Evolutionary conservation across 2,329 filamentous ascomycete species (phyloP).

Genomic region (Zelopaecilomyces penicillatus): DNA sequence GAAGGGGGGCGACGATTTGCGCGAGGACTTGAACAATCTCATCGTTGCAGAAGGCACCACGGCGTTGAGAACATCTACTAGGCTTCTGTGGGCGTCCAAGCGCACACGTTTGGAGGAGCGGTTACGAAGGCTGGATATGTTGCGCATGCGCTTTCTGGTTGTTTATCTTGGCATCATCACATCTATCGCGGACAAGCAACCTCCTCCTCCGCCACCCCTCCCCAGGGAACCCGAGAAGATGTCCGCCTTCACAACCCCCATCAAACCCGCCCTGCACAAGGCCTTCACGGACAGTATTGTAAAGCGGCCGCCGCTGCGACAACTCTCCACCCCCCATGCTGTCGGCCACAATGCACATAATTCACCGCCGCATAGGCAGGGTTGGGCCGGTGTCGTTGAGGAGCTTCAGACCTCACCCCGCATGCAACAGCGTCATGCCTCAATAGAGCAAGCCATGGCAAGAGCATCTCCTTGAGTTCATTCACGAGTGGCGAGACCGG

Average conservation of each 20-base stretch:
- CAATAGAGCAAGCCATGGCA: conserved; percentile 50
- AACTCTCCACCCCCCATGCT: conserved; percentile 42
- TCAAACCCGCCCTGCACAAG: conserved; percentile 29
- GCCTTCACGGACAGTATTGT: conserved; percentile 35
- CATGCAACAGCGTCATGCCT: conserved; percentile 54
- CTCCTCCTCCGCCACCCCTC: conserved; percentile 21
- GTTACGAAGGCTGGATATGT: conserved; percentile 49
- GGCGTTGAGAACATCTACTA: conserved; percentile 38
- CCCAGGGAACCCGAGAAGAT: conserved; percentile 27
- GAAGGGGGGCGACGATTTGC: conserved; percentile 49
- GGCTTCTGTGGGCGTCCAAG: conserved; percentile 51
- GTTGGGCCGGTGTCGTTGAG: conserved; percentile 56
- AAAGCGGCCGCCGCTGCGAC: conserved; percentile 40
- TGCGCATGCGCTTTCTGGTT: conserved; percentile 57
- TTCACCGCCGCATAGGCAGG: conserved; percentile 39
- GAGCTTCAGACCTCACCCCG: conserved; percentile 54
- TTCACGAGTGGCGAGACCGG: no score
- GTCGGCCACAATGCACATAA: conserved; percentile 44
- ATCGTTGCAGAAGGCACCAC: conserved; percentile 37
- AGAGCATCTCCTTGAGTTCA: conserved; percentile 13
- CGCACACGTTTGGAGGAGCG: conserved; percentile 47
- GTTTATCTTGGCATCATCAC: conserved; percentile 54
- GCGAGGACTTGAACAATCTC: conserved; percentile 49
- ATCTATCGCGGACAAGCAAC: conserved; percentile 26
- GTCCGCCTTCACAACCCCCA: conserved; percentile 19